phyloP scores from a whole-genome alignment of 2,329 filamentous ascomycete genomes.

The Penicillium sp. region DNA sequence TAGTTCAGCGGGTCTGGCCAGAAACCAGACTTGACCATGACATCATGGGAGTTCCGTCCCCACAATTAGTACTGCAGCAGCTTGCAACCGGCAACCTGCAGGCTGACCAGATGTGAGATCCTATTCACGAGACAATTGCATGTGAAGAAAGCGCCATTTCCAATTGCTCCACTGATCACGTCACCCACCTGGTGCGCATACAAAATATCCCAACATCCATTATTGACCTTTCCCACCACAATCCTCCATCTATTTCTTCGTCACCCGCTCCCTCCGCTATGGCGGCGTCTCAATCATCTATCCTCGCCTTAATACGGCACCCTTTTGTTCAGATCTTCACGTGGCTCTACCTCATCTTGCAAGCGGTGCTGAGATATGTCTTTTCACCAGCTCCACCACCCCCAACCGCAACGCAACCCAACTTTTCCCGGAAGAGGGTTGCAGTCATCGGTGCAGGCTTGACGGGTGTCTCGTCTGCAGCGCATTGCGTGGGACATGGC shows the following conservation, averaged over 20 bases:
- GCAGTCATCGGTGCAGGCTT: slow-evolving; percentile 73
- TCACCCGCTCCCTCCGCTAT: slow-evolving; percentile 10
- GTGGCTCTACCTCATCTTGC: slow-evolving; percentile 37
- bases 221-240: background rate
- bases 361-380: slow-evolving; percentile 45
- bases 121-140: background rate
- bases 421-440: slow-evolving; percentile 56
- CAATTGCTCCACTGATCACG: background rate
- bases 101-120: background rate
- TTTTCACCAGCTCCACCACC: slow-evolving; percentile 72
- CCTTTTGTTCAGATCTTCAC: slow-evolving; percentile 38
- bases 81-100: background rate
- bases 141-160: background rate
- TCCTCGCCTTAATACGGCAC: slow-evolving; percentile 31
- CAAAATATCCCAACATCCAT: background rate
- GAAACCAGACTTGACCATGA: background rate
- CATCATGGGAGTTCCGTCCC: background rate
- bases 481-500: slow-evolving; percentile 82
- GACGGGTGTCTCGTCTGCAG: slow-evolving; percentile 75
- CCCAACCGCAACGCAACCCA: slow-evolving; percentile 59
- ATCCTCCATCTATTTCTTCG: background rate
- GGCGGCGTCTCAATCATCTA: slow-evolving; percentile 22
- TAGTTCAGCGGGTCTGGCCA: background rate
- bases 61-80: background rate
- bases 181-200: background rate